Base-by-base conservation (phyloP, 1,284 basidiomycete species). In the Ustilago nuda region DNA sequence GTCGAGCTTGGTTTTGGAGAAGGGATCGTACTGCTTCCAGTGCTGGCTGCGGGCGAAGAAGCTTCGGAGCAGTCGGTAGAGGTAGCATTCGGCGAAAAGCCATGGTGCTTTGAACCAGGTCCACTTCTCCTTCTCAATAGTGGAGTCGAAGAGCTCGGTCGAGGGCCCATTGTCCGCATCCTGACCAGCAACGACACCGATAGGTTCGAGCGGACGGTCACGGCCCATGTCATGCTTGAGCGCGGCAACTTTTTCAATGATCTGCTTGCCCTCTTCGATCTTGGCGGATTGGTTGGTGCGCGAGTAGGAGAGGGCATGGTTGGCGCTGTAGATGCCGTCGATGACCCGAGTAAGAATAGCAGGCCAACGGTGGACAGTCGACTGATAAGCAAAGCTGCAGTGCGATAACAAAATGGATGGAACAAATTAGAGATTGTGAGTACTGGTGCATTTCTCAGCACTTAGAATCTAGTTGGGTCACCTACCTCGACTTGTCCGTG, bases 91-190 rank as follows among this genome's bases (percentile, higher is more conserved):
- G 68, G 94, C 93, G 84, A 90, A 98, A 13, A 99, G 78, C 82
- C 95, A 98, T 4, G 94, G 93, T 8, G 93, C 91, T 2, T 90
- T 92, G 84, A 95, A 94, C 96, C 96, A 99, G 0, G 92, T 93
- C 77, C 91, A 89, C 71, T 90, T 48, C 12, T 78, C 52, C 17
- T 65, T 60, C 8, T 74, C 54, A 36, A 85, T 73, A 51, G 67
- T 59, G 12, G 53, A 35, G 50, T 85, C 79, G 56, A 81, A 84
- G 19, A 76, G 71, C 27, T 73, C 68, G 15, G 76, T 77, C 11
- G 91, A 89, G 17, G 90, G 86, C 52, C 92, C 92, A 1, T 92
- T 92, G 78, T 96, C 94, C 15, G 78, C 56, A 30, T 68, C 74
- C 37, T 79, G 58, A 11, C 68, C 61, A 0, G 68, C 9, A 11